Base-by-base conservation (phyloP, 164 flowering plant species). In the Vitis riparia region DNA sequence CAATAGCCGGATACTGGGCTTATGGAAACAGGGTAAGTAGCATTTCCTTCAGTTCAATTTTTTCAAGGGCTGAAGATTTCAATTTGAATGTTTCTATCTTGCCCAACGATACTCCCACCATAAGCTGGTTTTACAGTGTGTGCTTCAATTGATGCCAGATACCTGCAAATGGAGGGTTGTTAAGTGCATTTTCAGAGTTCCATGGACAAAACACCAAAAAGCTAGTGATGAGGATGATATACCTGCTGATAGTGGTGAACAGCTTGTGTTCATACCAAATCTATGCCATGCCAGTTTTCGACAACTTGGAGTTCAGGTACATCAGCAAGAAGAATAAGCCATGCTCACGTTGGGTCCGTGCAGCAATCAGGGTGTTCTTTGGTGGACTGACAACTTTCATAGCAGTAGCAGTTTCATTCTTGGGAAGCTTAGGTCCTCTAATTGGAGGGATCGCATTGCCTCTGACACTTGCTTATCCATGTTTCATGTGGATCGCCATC, bases 271-370 rank as follows among this genome's bases (percentile, higher is more conserved):
- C 88, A 14, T 89, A 86, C 78, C 94, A 85, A 78, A 76, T 90
- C 66, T 90, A 90, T 32, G 90, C 86, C 30, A 87, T 94, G 94
- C 87, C 88, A 0, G 74, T 78, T 7, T 89, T 89, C 32, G 98
- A 91, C 84, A 80, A 83, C 82, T 58, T 86, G 74, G 94, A 90
- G 71, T 59, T 76, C 1, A 71, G 65, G 8, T 86, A 85, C 78
- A 74, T 73, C 0, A 69, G 63, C 77, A 85, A 11, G 79, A 83
- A 69, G 71, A 76, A 86, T 44, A 61, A 68, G 74, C 80, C 76
- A 9, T 89, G 96, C 73, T 77, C 94, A 0, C 11, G 76, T 73
- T 84, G 85, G 89, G 73, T 84, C 13, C 76, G 96, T 0, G 12
- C 71, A 1, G 75, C 63, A 5, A 14, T 83, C n/a, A 78, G 91